Evolutionary conservation across 768 basidiomycete genomes (phyloP).

Genomic region (Omphalotus guepiniiformis): DNA sequence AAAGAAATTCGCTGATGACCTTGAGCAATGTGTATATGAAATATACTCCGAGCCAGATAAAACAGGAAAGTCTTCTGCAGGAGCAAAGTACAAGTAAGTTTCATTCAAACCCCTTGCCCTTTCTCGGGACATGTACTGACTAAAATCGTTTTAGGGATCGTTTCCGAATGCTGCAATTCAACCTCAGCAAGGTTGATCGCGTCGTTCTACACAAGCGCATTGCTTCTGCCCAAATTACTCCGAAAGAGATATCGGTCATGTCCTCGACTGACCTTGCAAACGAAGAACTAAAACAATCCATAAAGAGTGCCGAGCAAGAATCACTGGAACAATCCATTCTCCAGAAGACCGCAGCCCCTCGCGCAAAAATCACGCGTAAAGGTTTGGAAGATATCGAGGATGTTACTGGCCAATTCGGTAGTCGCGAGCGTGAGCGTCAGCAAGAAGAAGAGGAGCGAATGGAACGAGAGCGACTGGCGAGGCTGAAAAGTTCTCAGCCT

Average conservation of each 20-base stretch:
- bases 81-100: slow-evolving; percentile 76
- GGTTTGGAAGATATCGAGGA: slow-evolving; percentile 89
- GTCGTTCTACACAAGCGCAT: slow-evolving; percentile 77
- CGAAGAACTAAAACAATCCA: slow-evolving; percentile 80
- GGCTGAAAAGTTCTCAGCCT: slow-evolving; percentile 46
- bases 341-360: slow-evolving; percentile 61
- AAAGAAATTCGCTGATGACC: slow-evolving; percentile 59
- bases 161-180: slow-evolving; percentile 87
- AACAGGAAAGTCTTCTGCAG: slow-evolving; percentile 55
- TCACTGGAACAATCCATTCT: slow-evolving; percentile 83
- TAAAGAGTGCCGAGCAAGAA: slow-evolving; percentile 78
- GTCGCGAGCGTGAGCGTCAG: slow-evolving; percentile 52
- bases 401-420: slow-evolving; percentile 45
- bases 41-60: slow-evolving; percentile 78
- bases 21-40: slow-evolving; percentile 76
- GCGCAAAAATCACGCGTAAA: slow-evolving; percentile 87
- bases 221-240: slow-evolving; percentile 57
- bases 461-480: slow-evolving; percentile 64
- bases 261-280: slow-evolving; percentile 86
- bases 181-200: slow-evolving; percentile 80
- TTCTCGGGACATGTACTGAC: slow-evolving; percentile 1
- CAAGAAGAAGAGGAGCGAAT: slow-evolving; percentile 64
- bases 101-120: slow-evolving; percentile 12
- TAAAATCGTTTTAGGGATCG: slow-evolving; percentile 57
- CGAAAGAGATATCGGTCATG: slow-evolving; percentile 76